Conservation (phyloP, 2,329 filamentous ascomycete genomes). For the Xylaria multiplex region DNA sequence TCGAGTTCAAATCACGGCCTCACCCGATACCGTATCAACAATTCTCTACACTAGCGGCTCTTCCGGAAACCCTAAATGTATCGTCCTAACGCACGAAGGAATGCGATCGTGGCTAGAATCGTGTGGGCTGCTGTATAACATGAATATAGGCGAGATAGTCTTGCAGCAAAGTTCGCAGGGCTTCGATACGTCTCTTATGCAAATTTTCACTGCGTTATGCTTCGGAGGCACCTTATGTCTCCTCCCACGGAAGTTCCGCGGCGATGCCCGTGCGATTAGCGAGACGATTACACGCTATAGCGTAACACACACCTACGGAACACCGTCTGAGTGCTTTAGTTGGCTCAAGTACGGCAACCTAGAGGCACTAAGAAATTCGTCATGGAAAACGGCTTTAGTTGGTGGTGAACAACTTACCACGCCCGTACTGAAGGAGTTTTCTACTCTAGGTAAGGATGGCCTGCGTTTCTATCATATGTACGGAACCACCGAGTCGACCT, state of each 20-base stretch:
- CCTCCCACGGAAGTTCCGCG: constrained; percentile 44
- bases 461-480: constrained; percentile 44
- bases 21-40: not conserved
- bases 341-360: constrained; percentile 4
- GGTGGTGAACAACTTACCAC: constrained; percentile 32
- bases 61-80: constrained; percentile 50
- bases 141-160: constrained; percentile 35
- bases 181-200: constrained; percentile 54
- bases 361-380: not conserved
- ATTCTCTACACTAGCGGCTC: constrained; percentile 44
- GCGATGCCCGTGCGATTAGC: constrained; percentile 49
- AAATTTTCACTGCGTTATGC: constrained; percentile 51
- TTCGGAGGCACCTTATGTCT: constrained; percentile 52
- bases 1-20: not conserved
- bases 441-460: constrained; percentile 1
- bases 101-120: constrained; percentile 35
- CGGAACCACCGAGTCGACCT: constrained; percentile 46
- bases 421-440: constrained; percentile 32
- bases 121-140: constrained; percentile 25
- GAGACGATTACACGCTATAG: constrained; percentile 47
- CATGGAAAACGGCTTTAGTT: not conserved
- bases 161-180: constrained; percentile 53
- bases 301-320: not conserved
- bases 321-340: constrained; percentile 8
- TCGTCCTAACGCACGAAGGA: constrained; percentile 28